A percentile compares a stretch with the other conserved stretches of the same genome.
phyloP scores from a whole-genome alignment of 352 stramenopile genomes.

The Blastocystis sp. region DNA sequence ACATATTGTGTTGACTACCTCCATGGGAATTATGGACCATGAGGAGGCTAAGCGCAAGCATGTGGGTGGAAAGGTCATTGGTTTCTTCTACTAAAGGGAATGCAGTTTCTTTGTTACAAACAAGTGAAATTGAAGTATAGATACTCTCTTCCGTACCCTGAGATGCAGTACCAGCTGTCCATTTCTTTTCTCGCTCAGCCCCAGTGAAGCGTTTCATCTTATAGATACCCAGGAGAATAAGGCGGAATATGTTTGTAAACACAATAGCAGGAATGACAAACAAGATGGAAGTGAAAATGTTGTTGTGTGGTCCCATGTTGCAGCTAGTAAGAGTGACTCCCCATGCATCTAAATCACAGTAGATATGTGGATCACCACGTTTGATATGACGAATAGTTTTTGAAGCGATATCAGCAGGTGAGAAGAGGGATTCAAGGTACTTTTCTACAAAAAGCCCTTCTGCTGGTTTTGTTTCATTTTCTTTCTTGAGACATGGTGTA shows the following conservation, averaged over 20 bases:
- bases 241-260: constrained; percentile 28
- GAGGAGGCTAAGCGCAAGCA: constrained; percentile 92
- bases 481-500: constrained; percentile 55
- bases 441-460: constrained; percentile 53
- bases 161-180: background rate
- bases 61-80: constrained; percentile 99
- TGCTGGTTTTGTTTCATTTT: constrained; percentile 66
- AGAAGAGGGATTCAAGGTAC: constrained; percentile 17
- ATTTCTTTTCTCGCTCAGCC: background rate
- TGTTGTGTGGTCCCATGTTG: constrained; percentile 33
- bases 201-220: constrained; percentile 2
- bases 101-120: background rate
- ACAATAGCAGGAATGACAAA: constrained; percentile 47
- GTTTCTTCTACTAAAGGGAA: constrained; percentile 96
- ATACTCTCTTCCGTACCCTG: background rate
- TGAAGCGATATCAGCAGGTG: background rate
- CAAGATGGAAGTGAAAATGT: constrained; percentile 49
- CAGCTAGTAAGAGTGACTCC: background rate
- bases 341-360: constrained; percentile 50
- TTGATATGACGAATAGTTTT: constrained; percentile 29
- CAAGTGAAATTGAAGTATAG: background rate
- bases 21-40: constrained; percentile 87
- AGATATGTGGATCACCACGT: constrained; percentile 36
- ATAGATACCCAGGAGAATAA: constrained; percentile 18
- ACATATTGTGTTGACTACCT: constrained; percentile 79